A percentile compares a stretch with the other conserved stretches of the same genome.
Conservation (phyloP, 805 yeast species). For the Lipomyces anomalus region DNA sequence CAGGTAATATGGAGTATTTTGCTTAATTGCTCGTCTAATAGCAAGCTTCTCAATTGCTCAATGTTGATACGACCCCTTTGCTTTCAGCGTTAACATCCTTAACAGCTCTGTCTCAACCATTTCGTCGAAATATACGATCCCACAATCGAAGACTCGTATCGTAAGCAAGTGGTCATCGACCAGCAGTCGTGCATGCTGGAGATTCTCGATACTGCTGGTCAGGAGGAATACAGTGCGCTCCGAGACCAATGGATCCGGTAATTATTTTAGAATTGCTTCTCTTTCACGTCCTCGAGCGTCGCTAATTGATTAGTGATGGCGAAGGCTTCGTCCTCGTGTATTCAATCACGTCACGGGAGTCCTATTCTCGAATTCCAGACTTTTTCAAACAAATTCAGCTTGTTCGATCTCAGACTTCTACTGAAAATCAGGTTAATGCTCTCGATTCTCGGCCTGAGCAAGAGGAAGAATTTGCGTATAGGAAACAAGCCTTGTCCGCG, state of each 20-base stretch:
- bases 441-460: no score
- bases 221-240: constrained; percentile 95
- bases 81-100: no score
- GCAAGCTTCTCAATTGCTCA: not conserved
- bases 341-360: constrained; percentile 69
- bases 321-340: constrained; percentile 86
- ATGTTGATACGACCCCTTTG: no score
- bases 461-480: no score
- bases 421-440: no score
- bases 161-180: constrained; percentile 82
- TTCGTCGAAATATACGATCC: constrained; percentile 86
- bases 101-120: constrained; percentile 20
- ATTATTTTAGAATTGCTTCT: not conserved
- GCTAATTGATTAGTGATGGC: constrained; percentile 61
- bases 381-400: constrained; percentile 82
- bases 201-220: constrained; percentile 87
- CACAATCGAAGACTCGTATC: constrained; percentile 91
- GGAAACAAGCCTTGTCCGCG: no score
- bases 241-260: constrained; percentile 49
- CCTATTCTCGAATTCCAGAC: constrained; percentile 70
- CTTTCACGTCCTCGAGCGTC: no score
- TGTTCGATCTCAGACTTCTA: no score
- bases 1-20: constrained; percentile 8
- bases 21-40: constrained; percentile 1
- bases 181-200: constrained; percentile 83